These are phyloP conservation scores for Leptomonas pyrrhocoris DNA, from an alignment of 208 protist genomes.

Conservation along the genomic window DNA sequence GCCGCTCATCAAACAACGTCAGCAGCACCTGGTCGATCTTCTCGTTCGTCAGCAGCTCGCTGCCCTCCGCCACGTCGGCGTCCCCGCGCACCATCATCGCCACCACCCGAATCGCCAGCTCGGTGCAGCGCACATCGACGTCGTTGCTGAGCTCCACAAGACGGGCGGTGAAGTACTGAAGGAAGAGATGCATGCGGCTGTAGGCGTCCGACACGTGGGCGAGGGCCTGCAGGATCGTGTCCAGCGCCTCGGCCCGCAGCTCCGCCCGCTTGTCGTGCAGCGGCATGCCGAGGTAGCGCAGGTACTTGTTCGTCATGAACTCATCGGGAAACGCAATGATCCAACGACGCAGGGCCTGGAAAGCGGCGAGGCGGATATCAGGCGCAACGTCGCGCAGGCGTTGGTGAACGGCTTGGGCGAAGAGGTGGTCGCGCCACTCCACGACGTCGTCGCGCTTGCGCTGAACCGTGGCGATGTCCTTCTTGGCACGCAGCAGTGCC, in stretches of 20 bases:
- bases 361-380: slow-evolving; percentile 76
- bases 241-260: slow-evolving; percentile 76
- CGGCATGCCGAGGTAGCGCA: slow-evolving; percentile 91
- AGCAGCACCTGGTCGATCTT: slow-evolving; percentile 82
- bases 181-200: slow-evolving; percentile 81
- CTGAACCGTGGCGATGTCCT: slow-evolving; percentile 55
- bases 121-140: slow-evolving; percentile 76
- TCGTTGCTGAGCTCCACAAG: slow-evolving; percentile 88
- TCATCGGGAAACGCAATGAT: slow-evolving; percentile 75
- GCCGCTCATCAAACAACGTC: slow-evolving; percentile 88
- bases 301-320: slow-evolving; percentile 89
- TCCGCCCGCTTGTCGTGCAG: slow-evolving; percentile 87
- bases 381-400: slow-evolving; percentile 85
- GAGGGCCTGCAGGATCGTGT: slow-evolving; percentile 75
- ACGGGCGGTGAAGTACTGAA: slow-evolving; percentile 82
- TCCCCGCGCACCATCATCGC: slow-evolving; percentile 77
- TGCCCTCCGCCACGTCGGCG: slow-evolving; percentile 57
- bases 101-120: slow-evolving; percentile 85
- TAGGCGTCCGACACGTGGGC: slow-evolving; percentile 59
- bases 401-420: slow-evolving; percentile 83
- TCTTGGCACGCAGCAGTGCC: slow-evolving; percentile 45
- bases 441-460: slow-evolving; percentile 46
- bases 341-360: slow-evolving; percentile 79
- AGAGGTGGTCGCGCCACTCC: slow-evolving; percentile 75
- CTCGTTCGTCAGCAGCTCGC: slow-evolving; percentile 74